Base-by-base conservation (phyloP, 1,139 yeast genomes). In the Candida pseudoviswanathii region DNA sequence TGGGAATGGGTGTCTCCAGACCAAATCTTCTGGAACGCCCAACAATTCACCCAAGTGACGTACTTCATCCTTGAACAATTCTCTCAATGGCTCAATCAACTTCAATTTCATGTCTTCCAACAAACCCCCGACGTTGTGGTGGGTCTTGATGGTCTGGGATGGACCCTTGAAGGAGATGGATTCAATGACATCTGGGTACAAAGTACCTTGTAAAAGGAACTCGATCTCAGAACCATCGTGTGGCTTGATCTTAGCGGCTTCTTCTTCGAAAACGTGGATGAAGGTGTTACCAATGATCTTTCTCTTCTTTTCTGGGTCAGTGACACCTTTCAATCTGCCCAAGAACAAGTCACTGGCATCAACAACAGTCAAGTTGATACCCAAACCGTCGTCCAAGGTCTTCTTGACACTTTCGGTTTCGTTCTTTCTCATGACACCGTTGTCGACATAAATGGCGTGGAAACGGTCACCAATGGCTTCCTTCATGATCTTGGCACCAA, bases 1-100 rank as follows among this genome's bases (percentile, higher is more conserved):
- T 64, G 99, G 99, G 96, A 94, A 94, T 52, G 99, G 99, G 68
- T 94, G 99, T 81, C 99, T 89, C 98, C 99, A 92, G 59, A 94
- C 98, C 62, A 94, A 82, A 62, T 94, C 99, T 66, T 90, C 95
- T 43, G 98, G 96, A 62, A 94, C 95, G 48, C 97, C 97, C 77
- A 94, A 77, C 50, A 95, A 76, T 75, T 90, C 90, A 71, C 99
- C 99, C 63, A 94, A 80, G 63, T 85, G 89, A 75, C 99, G 92
- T 52, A 94, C 99, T 79, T 94, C 99, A 69, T 94, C 99, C 78
- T 94, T 94, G 82, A 95, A 94, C 64, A 94, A 82, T 78, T 94
- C 99, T 74, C 99, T 87, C 68, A 94, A 82, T 51, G 99, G 99
- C 79, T 94, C 99, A 65, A 94, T 95, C 66, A 94, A 85, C 77